These are phyloP conservation scores for Picocystis salinarum DNA, from an alignment of 139 green algal species.

Conservation along the genomic window DNA sequence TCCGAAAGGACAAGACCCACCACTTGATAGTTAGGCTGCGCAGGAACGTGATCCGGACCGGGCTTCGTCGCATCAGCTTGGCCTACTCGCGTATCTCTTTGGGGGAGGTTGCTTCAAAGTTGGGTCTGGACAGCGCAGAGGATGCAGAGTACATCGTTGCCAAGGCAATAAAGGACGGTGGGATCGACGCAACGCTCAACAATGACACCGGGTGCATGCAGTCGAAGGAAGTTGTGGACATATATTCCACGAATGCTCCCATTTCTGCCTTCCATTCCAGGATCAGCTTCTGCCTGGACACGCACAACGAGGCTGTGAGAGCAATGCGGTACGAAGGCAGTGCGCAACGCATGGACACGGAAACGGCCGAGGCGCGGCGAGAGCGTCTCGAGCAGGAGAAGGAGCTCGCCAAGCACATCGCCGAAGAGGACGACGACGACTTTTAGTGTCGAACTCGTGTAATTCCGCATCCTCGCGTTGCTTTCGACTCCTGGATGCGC, in stretches of 20 bases:
- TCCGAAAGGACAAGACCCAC: constrained; percentile 45
- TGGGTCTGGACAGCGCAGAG: constrained; percentile 23
- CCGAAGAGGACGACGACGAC: constrained; percentile 47
- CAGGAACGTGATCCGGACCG: constrained; percentile 88
- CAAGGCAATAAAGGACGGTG: constrained; percentile 67
- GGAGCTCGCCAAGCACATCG: constrained; percentile 55
- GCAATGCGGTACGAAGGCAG: constrained; percentile 18
- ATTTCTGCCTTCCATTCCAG: constrained; percentile 76
- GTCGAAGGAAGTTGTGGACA: constrained; percentile 39
- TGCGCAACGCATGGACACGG: neutral
- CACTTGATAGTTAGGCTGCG: constrained; percentile 82
- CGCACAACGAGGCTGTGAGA: constrained; percentile 75
- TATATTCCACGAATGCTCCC: constrained; percentile 53
- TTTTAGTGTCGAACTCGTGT: too few relatives aligned
- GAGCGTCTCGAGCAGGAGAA: constrained; percentile 55
- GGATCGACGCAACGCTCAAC: constrained; percentile 72
- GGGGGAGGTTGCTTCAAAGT: constrained; percentile 17
- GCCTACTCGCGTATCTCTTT: constrained; percentile 89
- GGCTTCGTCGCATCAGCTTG: constrained; percentile 73
- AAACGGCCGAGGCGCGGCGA: constrained; percentile 32
- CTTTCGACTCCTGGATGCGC: too few relatives aligned
- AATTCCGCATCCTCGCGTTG: too few relatives aligned
- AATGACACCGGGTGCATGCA: constrained; percentile 49
- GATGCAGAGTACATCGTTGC: constrained; percentile 85
- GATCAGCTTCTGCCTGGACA: constrained; percentile 89